phyloP scores from a whole-genome alignment of 2,329 filamentous ascomycete genomes.

The Colletotrichum paranaense region DNA sequence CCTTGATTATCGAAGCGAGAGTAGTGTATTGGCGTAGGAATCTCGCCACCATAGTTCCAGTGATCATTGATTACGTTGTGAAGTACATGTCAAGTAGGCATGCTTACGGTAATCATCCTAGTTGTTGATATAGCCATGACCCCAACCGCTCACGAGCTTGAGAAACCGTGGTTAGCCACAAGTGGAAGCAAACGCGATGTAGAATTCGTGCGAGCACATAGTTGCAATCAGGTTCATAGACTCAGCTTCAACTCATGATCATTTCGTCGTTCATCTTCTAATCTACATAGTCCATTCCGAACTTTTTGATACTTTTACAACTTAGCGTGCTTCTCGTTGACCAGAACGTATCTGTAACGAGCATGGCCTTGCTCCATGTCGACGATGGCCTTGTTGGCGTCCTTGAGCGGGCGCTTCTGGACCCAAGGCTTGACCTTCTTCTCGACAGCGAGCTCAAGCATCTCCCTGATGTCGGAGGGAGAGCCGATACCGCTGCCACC shows the following conservation, averaged over 20 bases:
- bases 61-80: no score
- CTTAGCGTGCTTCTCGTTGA: conserved; percentile 46
- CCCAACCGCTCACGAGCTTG: no score
- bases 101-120: no score
- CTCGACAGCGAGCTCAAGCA: conserved; percentile 65
- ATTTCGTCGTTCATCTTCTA: neutral
- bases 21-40: no score
- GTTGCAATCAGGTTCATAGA: neutral
- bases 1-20: no score
- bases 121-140: no score
- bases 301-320: neutral
- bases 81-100: no score
- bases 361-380: conserved; percentile 65
- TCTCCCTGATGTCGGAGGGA: conserved; percentile 61
- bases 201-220: no score
- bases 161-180: no score
- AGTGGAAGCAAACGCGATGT: no score
- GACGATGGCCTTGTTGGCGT: conserved; percentile 62
- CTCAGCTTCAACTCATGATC: conserved; percentile 3
- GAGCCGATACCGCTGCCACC: conserved; percentile 56
- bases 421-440: conserved; percentile 66
- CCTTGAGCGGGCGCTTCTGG: conserved; percentile 61
- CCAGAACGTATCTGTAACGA: conserved; percentile 54
- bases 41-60: no score
- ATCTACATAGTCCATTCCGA: neutral